Base-by-base conservation (phyloP, 768 basidiomycete genomes). In the Dioszegia aurantiaca region DNA sequence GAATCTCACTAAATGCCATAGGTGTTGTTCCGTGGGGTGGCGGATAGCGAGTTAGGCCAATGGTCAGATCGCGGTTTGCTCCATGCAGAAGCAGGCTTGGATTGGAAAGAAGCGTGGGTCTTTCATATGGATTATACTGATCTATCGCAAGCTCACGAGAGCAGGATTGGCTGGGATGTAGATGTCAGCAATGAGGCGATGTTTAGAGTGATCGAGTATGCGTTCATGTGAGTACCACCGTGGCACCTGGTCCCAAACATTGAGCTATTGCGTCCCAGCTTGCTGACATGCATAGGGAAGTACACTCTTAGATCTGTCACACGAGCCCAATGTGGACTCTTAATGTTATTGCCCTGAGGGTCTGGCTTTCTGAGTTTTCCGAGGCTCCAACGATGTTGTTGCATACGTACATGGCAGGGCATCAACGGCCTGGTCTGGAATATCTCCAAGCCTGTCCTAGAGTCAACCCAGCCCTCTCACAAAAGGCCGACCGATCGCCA, bases 31-130 rank as follows among this genome's bases (percentile, higher is more conserved):
- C 56, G 58, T 24, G 73, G 73, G 24, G 55, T 74, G 4, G 58
- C 64, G 0, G 73, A 70, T 23, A 47, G 37, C 10, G 68, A 74
- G 17, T n/a, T 72, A 43, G 61, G 64, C 46, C 59, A 65, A 11
- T 74, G 73, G 73, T 49, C 61, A 24, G 61, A 64, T 31, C 42
- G 59, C 24, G 70, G 70, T 10, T 24, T 72, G 3, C 30, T 72
- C 17, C 70, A 74, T n/a, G 68, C 73, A 9, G 73, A 74, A 60
- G 66, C 72, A 61, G 73, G 73, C 4, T 54, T 74, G 6, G 73
- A 74, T 40, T 74, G 73, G 73, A 51, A 68, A 19, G 54, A 55
- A 12, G 61, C 65, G 72, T 73, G 48, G 58, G 72, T 69, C 55
- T 31, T 11, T 41, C 42, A 19, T 6, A 14, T 33, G 33, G 33